A percentile compares a stretch with the other conserved stretches of the same genome.
These are phyloP conservation scores for Fraxinus sp. DNA, from an alignment of 305 asterid species.

Conservation along the genomic window DNA sequence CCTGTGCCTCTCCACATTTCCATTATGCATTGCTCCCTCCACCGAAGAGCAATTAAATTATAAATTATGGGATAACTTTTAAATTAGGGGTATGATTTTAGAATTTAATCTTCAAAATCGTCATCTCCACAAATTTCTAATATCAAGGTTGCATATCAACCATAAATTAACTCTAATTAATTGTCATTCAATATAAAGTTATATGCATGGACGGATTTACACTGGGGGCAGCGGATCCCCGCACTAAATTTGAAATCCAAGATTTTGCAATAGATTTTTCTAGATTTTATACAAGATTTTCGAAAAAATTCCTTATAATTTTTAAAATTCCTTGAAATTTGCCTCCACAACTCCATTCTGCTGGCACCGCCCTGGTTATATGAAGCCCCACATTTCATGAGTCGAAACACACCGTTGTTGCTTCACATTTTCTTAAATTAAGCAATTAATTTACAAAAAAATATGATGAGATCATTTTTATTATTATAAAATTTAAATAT, in stretches of 20 bases:
- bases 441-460: neutral
- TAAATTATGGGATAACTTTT: neutral
- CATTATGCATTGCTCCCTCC: slow-evolving; percentile 28
- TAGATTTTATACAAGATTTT: neutral
- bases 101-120: neutral
- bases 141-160: neutral
- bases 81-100: neutral
- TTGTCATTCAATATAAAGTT: neutral
- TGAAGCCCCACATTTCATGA: neutral
- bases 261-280: neutral
- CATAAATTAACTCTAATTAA: slow-evolving; percentile 5
- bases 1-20: slow-evolving; percentile 38
- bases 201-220: neutral
- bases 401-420: neutral
- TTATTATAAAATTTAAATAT: too few species aligned
- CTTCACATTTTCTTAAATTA: neutral
- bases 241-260: neutral
- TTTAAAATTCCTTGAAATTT: neutral
- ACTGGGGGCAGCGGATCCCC: neutral
- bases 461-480: neutral
- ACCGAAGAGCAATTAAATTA: neutral
- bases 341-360: neutral
- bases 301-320: neutral
- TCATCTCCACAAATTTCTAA: neutral
- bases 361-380: neutral